These are phyloP conservation scores for Adansonia madagascariensis DNA, from an alignment of 441 rosid species.

Conservation along the genomic window DNA sequence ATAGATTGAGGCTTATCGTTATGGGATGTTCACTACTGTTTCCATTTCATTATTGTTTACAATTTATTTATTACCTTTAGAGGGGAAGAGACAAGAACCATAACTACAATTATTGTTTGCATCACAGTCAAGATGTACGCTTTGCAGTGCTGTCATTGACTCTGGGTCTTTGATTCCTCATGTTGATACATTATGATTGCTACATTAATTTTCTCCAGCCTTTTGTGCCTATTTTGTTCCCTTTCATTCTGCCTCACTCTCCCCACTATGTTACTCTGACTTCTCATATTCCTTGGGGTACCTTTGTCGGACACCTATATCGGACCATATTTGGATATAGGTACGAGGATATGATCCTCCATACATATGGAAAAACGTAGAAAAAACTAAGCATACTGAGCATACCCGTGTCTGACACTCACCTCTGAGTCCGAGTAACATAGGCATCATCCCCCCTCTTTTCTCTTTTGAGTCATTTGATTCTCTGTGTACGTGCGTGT, in stretches of 20 bases:
- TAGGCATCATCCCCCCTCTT: not conserved
- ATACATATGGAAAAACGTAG: too few species aligned
- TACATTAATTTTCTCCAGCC: constrained; percentile 7
- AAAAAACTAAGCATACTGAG: too few species aligned
- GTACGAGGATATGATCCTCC: too few species aligned
- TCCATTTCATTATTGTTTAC: constrained; percentile 17
- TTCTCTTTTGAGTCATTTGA: not conserved
- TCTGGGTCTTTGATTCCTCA: constrained; percentile 73
- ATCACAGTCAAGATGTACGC: constrained; percentile 85
- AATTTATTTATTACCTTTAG: constrained; percentile 25
- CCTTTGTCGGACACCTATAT: too few species aligned
- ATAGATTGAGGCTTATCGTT: constrained; percentile 11
- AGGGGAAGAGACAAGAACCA: constrained; percentile 32
- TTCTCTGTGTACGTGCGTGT: not conserved
- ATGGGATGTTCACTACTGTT: not conserved
- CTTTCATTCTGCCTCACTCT: not conserved
- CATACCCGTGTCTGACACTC: too few species aligned
- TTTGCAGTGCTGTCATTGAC: constrained; percentile 82
- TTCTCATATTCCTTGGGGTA: too few species aligned
- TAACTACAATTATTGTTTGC: constrained; percentile 45
- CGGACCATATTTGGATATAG: too few species aligned
- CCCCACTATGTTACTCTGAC: not conserved
- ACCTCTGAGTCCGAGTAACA: too few species aligned
- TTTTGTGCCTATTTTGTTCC: constrained; percentile 8
- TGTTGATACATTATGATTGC: constrained; percentile 56